Evolutionary conservation across 1,139 yeast genomes (phyloP).

Genomic region (Trichomonascaceae sp.): DNA sequence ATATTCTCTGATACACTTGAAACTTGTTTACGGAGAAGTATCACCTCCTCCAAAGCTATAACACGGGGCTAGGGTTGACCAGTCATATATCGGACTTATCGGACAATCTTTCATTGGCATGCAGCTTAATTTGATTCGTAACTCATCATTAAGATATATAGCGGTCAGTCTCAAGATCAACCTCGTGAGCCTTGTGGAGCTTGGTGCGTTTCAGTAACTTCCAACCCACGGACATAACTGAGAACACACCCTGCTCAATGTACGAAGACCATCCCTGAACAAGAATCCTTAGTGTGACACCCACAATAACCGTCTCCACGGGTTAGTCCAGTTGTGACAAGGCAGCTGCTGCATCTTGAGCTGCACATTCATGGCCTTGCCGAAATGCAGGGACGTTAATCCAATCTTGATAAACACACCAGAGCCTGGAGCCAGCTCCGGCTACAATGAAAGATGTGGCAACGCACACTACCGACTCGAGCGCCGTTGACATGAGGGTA

Average conservation of each 20-base stretch:
- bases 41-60: no score
- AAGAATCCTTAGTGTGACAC: constrained; percentile 35
- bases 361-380: constrained; percentile 29
- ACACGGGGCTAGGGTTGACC: no score
- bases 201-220: constrained; percentile 34
- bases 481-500: constrained; percentile 27
- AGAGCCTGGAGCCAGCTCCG: constrained; percentile 52
- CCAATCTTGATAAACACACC: constrained; percentile 52
- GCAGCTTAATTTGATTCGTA: no score
- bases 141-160: no score
- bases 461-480: constrained; percentile 52
- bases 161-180: constrained; percentile 52
- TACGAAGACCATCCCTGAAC: constrained; percentile 53
- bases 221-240: constrained; percentile 38
- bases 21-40: no score
- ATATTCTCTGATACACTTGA: no score
- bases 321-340: constrained; percentile 43
- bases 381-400: constrained; percentile 32
- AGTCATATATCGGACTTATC: no score
- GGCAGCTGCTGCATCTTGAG: constrained; percentile 17
- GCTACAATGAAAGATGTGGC: constrained; percentile 40
- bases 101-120: no score
- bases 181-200: constrained; percentile 36
- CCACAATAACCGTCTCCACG: constrained; percentile 48
- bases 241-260: constrained; percentile 35